phyloP scores from a whole-genome alignment of 2,329 filamentous ascomycete genomes.

The Fusarium sp. region DNA sequence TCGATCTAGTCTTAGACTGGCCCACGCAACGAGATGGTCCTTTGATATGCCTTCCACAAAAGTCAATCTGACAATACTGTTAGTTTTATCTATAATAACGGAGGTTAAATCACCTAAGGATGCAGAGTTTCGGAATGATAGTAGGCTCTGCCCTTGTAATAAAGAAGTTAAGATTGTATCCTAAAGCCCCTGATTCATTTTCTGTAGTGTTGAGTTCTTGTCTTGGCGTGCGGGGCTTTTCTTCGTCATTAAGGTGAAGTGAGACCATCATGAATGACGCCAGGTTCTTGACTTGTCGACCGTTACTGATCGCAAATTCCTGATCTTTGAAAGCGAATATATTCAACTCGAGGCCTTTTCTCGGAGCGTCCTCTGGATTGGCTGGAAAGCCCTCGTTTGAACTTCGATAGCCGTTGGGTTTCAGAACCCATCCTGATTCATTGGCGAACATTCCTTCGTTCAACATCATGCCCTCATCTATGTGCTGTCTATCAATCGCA shows the following conservation, averaged over 20 bases:
- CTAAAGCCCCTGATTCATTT: background rate
- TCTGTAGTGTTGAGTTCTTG: background rate
- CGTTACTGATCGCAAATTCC: fast-evolving
- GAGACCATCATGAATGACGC: fast-evolving
- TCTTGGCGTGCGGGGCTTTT: fast-evolving
- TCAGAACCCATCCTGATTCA: background rate
- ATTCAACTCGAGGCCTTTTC: fast-evolving
- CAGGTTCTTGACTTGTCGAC: background rate
- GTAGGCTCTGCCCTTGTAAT: background rate
- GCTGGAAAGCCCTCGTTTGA: fast-evolving
- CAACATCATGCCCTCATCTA: background rate
- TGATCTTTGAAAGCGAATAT: background rate
- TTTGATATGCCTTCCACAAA: background rate
- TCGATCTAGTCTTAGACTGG: background rate
- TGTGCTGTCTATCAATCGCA: fast-evolving
- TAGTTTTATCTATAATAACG: fast-evolving
- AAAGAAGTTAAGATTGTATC: fast-evolving
- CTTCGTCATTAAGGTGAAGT: background rate
- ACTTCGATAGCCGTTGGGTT: fast-evolving
- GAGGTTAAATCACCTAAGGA: background rate
- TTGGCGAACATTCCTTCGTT: background rate
- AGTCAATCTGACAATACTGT: background rate
- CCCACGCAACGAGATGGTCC: background rate
- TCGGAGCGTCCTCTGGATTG: fast-evolving
- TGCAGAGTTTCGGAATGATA: background rate